Conservation (phyloP, 1,139 yeast species). For the Oligophagozyma castellii region DNA sequence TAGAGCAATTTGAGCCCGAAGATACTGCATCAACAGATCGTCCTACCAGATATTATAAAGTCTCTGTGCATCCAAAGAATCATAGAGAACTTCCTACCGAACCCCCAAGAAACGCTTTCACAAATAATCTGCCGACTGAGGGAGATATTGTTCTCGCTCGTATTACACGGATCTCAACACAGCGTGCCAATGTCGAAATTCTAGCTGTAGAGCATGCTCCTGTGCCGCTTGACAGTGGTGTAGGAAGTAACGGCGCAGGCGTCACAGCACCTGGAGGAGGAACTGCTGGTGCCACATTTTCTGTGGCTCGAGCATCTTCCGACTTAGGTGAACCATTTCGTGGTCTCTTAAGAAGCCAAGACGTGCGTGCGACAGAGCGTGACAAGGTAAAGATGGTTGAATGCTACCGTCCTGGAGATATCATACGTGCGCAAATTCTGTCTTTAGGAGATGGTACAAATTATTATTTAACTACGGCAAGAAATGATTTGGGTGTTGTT, state of each 20-base stretch:
- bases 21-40: slow-evolving; percentile 9
- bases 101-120: slow-evolving; percentile 25
- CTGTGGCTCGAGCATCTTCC: slow-evolving; percentile 36
- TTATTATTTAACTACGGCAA: slow-evolving; percentile 79
- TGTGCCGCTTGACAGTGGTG: slow-evolving; percentile 42
- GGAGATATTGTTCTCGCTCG: slow-evolving; percentile 72
- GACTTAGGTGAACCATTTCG: slow-evolving; percentile 87
- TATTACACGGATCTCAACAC: slow-evolving; percentile 47
- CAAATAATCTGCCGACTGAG: slow-evolving; percentile 63
- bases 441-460: slow-evolving; percentile 90
- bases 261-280: slow-evolving; percentile 40
- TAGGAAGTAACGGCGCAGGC: slow-evolving; percentile 46
- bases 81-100: not conserved
- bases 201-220: slow-evolving; percentile 59
- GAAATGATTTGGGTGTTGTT: slow-evolving; percentile 85
- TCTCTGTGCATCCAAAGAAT: slow-evolving; percentile 1
- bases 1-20: slow-evolving; percentile 16
- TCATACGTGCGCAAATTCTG: slow-evolving; percentile 67
- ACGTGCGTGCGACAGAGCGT: slow-evolving; percentile 80
- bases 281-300: slow-evolving; percentile 37
- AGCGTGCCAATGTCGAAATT: slow-evolving; percentile 74
- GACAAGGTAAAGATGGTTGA: slow-evolving; percentile 73
- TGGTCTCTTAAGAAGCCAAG: slow-evolving; percentile 79
- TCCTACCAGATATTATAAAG: slow-evolving; percentile 8
- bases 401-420: slow-evolving; percentile 83